phyloP scores from a whole-genome alignment of 2,329 filamentous ascomycete species.

The Rasamsonia emersonii region DNA sequence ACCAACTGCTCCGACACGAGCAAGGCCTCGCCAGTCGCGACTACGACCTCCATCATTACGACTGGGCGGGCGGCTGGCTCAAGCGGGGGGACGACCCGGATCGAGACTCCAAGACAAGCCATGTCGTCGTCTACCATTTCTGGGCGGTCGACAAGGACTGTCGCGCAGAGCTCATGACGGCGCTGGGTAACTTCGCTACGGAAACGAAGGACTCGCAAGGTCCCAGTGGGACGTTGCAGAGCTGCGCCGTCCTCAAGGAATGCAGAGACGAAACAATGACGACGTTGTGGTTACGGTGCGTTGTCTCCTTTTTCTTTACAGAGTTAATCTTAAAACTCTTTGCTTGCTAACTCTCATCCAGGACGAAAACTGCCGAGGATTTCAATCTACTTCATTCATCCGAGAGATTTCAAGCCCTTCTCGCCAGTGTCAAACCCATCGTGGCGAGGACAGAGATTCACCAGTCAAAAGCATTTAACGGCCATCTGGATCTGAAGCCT shows the following conservation, averaged over 20 bases:
- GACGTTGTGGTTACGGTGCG: not conserved
- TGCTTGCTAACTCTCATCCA: not conserved
- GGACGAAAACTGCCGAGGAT: not conserved
- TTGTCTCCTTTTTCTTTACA: not conserved
- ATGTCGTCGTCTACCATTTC: too few relatives aligned
- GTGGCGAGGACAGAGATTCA: conserved; percentile 1
- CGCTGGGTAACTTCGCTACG: too few relatives aligned
- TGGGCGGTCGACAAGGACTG: too few relatives aligned
- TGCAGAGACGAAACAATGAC: not conserved
- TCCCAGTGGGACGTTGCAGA: conserved; percentile 9
- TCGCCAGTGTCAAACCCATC: not conserved
- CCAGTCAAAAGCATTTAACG: not conserved
- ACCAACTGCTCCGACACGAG: too few relatives aligned
- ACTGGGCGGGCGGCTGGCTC: too few relatives aligned
- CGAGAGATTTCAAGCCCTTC: not conserved
- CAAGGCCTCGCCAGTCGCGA: too few relatives aligned
- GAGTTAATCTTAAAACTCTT: too few relatives aligned
- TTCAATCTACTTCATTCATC: not conserved
- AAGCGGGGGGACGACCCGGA: too few relatives aligned
- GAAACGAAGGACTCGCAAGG: too few relatives aligned
- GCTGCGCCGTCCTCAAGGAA: conserved; percentile 1
- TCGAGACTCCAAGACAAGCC: too few relatives aligned
- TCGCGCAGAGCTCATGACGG: too few relatives aligned
- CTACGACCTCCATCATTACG: too few relatives aligned
- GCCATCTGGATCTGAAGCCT: not conserved